Base-by-base conservation (phyloP, 2,329 filamentous ascomycete genomes). In the Xenosphaeropsis pyriputrescens region DNA sequence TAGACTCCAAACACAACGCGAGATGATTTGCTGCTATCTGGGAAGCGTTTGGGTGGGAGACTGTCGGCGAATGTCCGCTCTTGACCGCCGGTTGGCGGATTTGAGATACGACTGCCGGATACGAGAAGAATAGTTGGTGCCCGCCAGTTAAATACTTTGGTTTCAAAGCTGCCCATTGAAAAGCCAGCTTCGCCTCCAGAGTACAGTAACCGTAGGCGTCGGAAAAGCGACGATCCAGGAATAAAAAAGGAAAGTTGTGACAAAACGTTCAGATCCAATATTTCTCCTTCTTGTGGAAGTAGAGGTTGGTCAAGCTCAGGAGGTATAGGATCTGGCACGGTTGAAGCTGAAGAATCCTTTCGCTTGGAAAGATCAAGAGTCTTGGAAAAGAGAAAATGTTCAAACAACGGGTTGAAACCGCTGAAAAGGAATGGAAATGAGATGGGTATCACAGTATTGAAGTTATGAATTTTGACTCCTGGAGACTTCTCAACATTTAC, bases 161-260 rank as follows among this genome's bases (percentile, higher is more conserved):
- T 70, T 51, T 85, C 77, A 44, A 85, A 85, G 39, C 75, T 79
- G 16, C 80, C 79, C 72, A 85, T 79, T 15, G 78, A 83, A 56
- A 85, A 86, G 5, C 81, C 81, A 11, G 78, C 73, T 18, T 74
- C 70, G 34, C 70, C 75, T 5, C 80, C 81, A 1, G 75, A 78
- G 51, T 85, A 86, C 0, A 86, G 62, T 2, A 75, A 65, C 1
- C 78, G 70, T 2, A 85, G 61, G 3, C 72, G 65, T 9, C 73
- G 64, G 52, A 85, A 85, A 5, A 86, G 63, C 2, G 69, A 67
- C 4, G 63, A 63, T 6, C 75, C 73, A 2, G 72, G 72, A 18
- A 86, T 64, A 51, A 85, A 85, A 50, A 85, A 78, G 0, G 81
- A 84, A 3, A 86, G 60, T 50, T 86, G 81, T 2, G 71, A 78